A percentile compares a stretch with the other conserved stretches of the same genome.
phyloP scores from a whole-genome alignment of 2,329 filamentous ascomycete genomes.

The Pyricularia grisea region DNA sequence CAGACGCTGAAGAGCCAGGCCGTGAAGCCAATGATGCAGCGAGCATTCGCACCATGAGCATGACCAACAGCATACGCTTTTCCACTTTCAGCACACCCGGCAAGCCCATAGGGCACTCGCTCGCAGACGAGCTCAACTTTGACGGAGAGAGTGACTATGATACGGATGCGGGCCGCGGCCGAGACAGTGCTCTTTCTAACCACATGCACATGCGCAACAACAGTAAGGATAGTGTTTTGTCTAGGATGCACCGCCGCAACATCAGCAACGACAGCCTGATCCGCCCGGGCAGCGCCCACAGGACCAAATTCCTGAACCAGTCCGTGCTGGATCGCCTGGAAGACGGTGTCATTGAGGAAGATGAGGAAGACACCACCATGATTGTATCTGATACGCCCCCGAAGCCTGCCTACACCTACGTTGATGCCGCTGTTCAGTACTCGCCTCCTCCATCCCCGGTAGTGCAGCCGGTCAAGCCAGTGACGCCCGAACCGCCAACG shows the following conservation, averaged over 20 bases:
- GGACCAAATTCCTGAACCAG: conserved; percentile 44
- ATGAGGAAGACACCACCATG: conserved; percentile 24
- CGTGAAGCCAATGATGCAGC: conserved; percentile 57
- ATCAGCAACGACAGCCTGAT: conserved; percentile 49
- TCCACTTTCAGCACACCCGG: conserved; percentile 53
- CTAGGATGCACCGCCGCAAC: conserved; percentile 41
- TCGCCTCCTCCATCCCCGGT: conserved; percentile 73
- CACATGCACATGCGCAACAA: conserved; percentile 40
- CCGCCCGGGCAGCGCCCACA: conserved; percentile 43
- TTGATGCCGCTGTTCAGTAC: conserved; percentile 70
- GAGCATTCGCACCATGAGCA: conserved; percentile 66
- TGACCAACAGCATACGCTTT: conserved; percentile 63
- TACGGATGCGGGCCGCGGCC: conserved; percentile 53
- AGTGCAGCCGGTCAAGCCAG: conserved; percentile 21
- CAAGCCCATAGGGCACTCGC: conserved; percentile 59
- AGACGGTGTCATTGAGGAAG: conserved; percentile 39
- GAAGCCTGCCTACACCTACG: conserved; percentile 44
- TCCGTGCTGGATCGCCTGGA: conserved; percentile 47
- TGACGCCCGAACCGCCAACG: conserved; percentile 27
- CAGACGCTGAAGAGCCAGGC: conserved; percentile 50
- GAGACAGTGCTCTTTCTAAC: conserved; percentile 50
- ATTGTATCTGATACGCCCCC: conserved; percentile 7
- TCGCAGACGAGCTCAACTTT: conserved; percentile 87
- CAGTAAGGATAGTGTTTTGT: conserved; percentile 48
- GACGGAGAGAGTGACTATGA: conserved; percentile 61